Base-by-base conservation (phyloP, 257 asterid species). In the Orobanche coerulescens region DNA sequence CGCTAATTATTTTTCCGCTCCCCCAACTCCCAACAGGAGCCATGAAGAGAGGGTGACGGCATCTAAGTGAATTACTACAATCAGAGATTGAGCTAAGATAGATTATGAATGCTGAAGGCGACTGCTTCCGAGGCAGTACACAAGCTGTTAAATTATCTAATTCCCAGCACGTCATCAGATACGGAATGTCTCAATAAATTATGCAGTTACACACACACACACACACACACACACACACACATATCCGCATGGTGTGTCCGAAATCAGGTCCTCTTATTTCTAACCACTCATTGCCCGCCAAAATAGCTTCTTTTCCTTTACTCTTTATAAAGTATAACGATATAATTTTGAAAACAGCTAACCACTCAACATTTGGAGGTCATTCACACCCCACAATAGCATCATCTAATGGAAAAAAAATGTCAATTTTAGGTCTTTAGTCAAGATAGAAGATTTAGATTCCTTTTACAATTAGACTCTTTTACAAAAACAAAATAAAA, bases 191-290 rank as follows among this genome's bases (percentile, higher is more conserved):
- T 42, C 8, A 0, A 46, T 46, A 50, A 60, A 43, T 33, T 30
- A 50, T 47, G 46, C 10, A 15, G 36, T 22, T 33, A 9, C 39
- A 47, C 12, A 28, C 37, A 47, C 48, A 49, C n/a, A n/a, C n/a
- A n/a, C n/a, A n/a, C n/a, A n/a, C n/a, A n/a, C n/a, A n/a, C n/a
- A n/a, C n/a, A n/a, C n/a, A n/a, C n/a, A n/a, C n/a, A n/a, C n/a
- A n/a, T n/a, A n/a, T n/a, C n/a, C n/a, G 59, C 48, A 36, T 18
- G 0, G 4, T 14, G 55, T 28, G 12, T 22, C 13, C n/a, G 13
- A 75, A 64, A 68, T 22, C 31, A 64, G 67, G 59, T 51, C 66
- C 47, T 57, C 40, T 62, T 26, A 20, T 40, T 42, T 13, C 28
- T 15, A 9, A 28, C 44, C 12, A 25, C 56, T 24, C 42, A 36